Percentiles rank a stretch among this genome's conserved stretches.
Evolutionary conservation across 192 early-diverging fungal species (phyloP).

Genomic region (Spizellomyces sp.): DNA sequence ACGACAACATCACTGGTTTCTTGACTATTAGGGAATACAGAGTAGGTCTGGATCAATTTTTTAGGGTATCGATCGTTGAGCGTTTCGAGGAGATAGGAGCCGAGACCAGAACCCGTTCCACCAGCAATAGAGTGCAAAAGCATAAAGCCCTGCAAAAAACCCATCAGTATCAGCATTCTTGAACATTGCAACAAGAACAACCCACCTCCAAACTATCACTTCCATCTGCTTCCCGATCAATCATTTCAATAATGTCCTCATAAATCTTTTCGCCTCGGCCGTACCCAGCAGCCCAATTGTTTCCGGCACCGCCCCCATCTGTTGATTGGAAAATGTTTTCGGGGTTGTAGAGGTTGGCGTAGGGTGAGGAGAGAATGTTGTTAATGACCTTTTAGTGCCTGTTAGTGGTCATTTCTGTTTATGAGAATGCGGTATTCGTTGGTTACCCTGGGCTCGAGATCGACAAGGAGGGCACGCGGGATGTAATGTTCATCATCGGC

Average conservation of each 20-base stretch:
- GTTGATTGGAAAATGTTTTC: slow-evolving; percentile 93
- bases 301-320: slow-evolving; percentile 96
- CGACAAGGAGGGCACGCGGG: slow-evolving; percentile 87
- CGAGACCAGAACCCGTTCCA: slow-evolving; percentile 96
- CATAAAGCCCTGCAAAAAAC: slow-evolving; percentile 79
- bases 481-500: slow-evolving; percentile 99
- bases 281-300: slow-evolving; percentile 96
- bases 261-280: slow-evolving; percentile 80
- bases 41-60: slow-evolving; percentile 97
- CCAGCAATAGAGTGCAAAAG: slow-evolving; percentile 97
- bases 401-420: not conserved
- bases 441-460: slow-evolving; percentile 88
- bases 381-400: slow-evolving; percentile 72
- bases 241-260: slow-evolving; percentile 95
- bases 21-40: slow-evolving; percentile 95
- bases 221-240: slow-evolving; percentile 94
- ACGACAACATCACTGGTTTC: slow-evolving; percentile 93
- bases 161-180: not conserved
- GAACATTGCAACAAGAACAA: not conserved
- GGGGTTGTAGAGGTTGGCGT: slow-evolving; percentile 94
- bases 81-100: slow-evolving; percentile 88
- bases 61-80: slow-evolving; percentile 95
- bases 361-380: slow-evolving; percentile 82
- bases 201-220: slow-evolving; percentile 87
- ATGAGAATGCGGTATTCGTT: not conserved